Evolutionary conservation across 139 green algal species (phyloP), one percentile per base, ranked within the genome.

Genomic region (Desmodesmus armatus): DNA sequence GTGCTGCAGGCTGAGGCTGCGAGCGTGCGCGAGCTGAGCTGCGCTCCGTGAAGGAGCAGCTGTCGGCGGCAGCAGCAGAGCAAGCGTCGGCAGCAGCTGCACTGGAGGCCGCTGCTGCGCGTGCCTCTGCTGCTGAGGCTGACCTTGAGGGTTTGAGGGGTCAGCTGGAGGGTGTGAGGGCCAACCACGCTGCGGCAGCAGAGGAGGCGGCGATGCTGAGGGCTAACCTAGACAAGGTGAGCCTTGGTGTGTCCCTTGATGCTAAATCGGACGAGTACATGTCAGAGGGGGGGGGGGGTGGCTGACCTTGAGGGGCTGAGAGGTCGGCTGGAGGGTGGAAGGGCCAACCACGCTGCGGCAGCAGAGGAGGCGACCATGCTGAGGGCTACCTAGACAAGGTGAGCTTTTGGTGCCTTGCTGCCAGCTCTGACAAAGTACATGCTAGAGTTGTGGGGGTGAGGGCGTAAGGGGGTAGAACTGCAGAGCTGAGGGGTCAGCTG

Each of bases 171-270:
- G 23, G 29, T 3, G 29, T 62, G 19, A 53, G 44, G 25, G 17
- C 31, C 9, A 74, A 41, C n/a, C 79, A 85, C 31, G 43, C 79
- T 15, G 62, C 44, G 41, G 63, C 79, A 37, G 62, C 55, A 31
- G 79, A 77, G 69, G 79, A 85, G 79, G 79, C 79, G 31, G 79
- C 79, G 17, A 78, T 85, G 79, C 79, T 85, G 41, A 53, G 79
- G 31, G 63, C 79, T 4, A 49, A 27, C 2, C 79, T 85, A 2
- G 79, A 85, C 62, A 75, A 85, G 37, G 77, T 71, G 21, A 51
- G 47, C 51, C 0, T n/a, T n/a, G n/a, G n/a, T n/a, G n/a, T n/a
- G n/a, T n/a, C n/a, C n/a, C n/a, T n/a, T n/a, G n/a, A n/a, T n/a
- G n/a, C n/a, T n/a, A n/a, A n/a, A n/a, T n/a, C n/a, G n/a, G n/a